phyloP scores from a whole-genome alignment of 2,329 filamentous ascomycete species.

The Calonectria crousiana region DNA sequence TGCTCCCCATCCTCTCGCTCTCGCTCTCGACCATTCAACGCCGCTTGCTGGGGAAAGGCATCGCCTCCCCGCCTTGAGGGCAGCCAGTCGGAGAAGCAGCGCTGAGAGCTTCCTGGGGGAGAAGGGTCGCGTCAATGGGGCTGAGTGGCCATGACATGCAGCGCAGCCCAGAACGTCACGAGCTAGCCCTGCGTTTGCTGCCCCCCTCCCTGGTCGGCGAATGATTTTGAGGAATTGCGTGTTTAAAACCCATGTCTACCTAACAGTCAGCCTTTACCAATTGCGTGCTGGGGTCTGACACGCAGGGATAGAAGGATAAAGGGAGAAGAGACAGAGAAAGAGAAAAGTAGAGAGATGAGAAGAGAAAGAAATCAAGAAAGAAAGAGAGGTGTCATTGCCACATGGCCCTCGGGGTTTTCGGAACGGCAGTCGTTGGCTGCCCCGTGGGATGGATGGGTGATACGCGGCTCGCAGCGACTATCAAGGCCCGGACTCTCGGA shows the following conservation, averaged over 20 bases:
- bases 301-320: too few relatives aligned
- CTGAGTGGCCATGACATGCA: not conserved
- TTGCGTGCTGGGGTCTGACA: not conserved
- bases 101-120: not conserved
- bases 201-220: not conserved
- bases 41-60: not conserved
- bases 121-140: not conserved
- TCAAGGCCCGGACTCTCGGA: not conserved
- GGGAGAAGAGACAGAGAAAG: too few relatives aligned
- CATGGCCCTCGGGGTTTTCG: not conserved
- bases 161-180: not conserved
- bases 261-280: not conserved
- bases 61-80: not conserved
- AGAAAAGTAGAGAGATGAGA: too few relatives aligned
- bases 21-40: not conserved
- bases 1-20: not conserved
- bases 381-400: not conserved
- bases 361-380: not conserved
- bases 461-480: not conserved
- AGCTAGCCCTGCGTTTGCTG: not conserved
- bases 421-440: not conserved
- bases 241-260: conserved; percentile 4
- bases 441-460: not conserved
- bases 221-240: not conserved
- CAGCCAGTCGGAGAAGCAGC: not conserved